Conservation (phyloP, 1,139 yeast species). For the Kodamaea derodonti region DNA sequence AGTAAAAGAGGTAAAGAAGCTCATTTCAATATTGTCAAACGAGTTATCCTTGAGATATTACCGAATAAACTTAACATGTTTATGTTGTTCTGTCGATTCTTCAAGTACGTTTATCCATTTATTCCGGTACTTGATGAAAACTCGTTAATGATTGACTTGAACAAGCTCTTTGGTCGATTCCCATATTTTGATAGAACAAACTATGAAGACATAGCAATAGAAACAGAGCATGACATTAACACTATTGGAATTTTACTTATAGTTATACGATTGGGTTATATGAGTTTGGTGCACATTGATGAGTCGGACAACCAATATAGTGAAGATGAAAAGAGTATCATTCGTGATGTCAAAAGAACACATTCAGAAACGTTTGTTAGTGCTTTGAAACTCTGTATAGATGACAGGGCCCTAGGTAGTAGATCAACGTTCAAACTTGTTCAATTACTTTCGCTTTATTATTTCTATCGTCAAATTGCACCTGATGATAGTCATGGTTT, state of each 20-base stretch:
- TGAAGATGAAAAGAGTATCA: constrained; percentile 26
- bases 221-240: constrained; percentile 30
- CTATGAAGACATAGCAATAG: constrained; percentile 22
- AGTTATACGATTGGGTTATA: constrained; percentile 34
- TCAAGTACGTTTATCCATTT: constrained; percentile 40
- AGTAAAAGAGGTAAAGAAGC: constrained; percentile 9
- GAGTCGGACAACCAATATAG: constrained; percentile 25
- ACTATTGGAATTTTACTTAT: constrained; percentile 31
- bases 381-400: constrained; percentile 30
- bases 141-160: constrained; percentile 24
- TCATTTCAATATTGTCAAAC: constrained; percentile 29
- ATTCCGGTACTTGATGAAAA: constrained; percentile 36
- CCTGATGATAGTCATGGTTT: constrained; percentile 46
- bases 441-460: constrained; percentile 40
- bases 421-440: constrained; percentile 34
- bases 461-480: constrained; percentile 35
- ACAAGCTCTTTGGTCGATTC: constrained; percentile 24
- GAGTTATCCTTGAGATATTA: constrained; percentile 25
- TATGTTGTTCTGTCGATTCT: constrained; percentile 32
- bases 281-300: constrained; percentile 39
- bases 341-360: constrained; percentile 22
- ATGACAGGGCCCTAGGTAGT: constrained; percentile 25
- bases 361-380: constrained; percentile 21
- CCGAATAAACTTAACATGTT: constrained; percentile 29
- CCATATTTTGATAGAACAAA: constrained; percentile 20